Evolutionary conservation across 305 asterid species (phyloP), one percentile per base, ranked within the genome.

Genomic region (Solanum hybrid): DNA sequence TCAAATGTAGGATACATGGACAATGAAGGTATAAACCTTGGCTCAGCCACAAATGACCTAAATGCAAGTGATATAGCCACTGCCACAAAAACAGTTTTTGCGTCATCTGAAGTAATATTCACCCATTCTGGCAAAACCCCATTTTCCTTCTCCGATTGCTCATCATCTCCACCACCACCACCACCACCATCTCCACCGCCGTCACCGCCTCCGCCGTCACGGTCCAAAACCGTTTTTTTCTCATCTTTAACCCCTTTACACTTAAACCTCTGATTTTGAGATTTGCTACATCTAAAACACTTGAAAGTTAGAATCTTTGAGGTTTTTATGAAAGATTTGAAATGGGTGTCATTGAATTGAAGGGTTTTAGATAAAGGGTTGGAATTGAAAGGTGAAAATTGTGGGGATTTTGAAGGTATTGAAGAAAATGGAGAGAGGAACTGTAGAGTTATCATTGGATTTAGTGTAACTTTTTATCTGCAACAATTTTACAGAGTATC

Each of bases 1-100:
- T 97, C 99, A 94, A 97, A 97, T 13, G 99, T 97, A 19, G 99
- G 99, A 93, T 91, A 97, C 99, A 97, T 97, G 38, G 99, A 97
- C 92, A 97, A 80, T 2, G 99, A 97, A 89, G 99, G 99, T 92
- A 97, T 97, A 86, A 35, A 97, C 92, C 99, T 92, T 12, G 99
- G 99, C 96, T 97, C 99, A 89, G 99, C 99, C 27, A 97, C 94
- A 92, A 96, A 97, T n/a, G 97, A 91, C 92, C 99, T 92, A 89
- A 97, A 97, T 35, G 99, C 98, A 88, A 97, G 92, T 24, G 99
- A 97, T 60, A 97, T 86, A 14, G 94, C 98, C 87, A 96, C 88
- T 8, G 98, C 98, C 38, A 94, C 96, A 79, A 96, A 34, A 89
- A 96, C 95, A 13, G 99, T 97, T 92, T 95, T 95, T 8, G 96